Base-by-base conservation (phyloP, 345 rosid genomes). In the Eutrema heterophyllum region DNA sequence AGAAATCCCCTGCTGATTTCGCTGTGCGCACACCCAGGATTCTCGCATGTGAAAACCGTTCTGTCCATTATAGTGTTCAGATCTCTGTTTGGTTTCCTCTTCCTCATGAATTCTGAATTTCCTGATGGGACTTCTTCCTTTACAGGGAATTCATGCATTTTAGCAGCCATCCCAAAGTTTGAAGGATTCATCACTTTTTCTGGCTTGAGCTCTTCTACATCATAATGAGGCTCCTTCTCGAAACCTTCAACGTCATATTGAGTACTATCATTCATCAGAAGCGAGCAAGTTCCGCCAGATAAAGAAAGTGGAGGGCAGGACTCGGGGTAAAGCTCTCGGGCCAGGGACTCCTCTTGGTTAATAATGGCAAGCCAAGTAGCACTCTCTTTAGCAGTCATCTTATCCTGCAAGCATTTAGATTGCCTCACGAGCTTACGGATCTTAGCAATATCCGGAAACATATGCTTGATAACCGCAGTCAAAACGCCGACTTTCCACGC, bases 381-480 rank as follows among this genome's bases (percentile, higher is more conserved):
- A 83, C 98, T 95, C 86, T 95, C 99, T 77, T 90, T 95, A 39
- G 98, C 99, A 0, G 99, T 95, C 98, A 95, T 95, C 85, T 95
- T 95, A 84, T 95, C 99, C 83, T 95, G 99, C 76, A 95, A 84
- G 81, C 99, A 95, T 70, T 95, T 95, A 13, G 98, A 92, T 58
- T 89, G 94, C 67, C 97, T 92, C 10, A 95, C 86, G 24, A 88
- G 99, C 81, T 83, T 92, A 78, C 90, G 84, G 56, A 95, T 95
- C 86, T 95, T 95, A 6, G 96, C 91, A 69, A 90, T 85, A 78
- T 95, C 91, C 1, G 99, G 98, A 9, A 96, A 89, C 97, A 95
- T 95, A 68, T 95, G 99, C 85, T 92, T 95, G 76, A 95, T 95
- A 14, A 95, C 99, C 5, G 98, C 92, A 32, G 97, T 95, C 67